Percentiles rank a stretch among this genome's conserved stretches.
Conservation (phyloP, 352 stramenopile species). For the Phytopythium montanum region DNA sequence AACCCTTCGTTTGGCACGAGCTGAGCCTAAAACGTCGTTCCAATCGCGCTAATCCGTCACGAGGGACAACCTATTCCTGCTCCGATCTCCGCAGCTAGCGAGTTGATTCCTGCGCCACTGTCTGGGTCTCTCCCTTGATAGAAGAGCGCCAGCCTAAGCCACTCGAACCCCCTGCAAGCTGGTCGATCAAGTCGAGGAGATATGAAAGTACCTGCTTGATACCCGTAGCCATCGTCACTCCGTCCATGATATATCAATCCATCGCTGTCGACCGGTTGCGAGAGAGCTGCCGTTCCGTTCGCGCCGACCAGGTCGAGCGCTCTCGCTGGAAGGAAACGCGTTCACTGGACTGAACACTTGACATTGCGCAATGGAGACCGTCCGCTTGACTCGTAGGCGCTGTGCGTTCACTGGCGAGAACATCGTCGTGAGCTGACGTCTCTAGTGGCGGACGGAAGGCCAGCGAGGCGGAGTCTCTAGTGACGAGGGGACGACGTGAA, state of each 20-base stretch:
- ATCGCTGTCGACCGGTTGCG: neutral
- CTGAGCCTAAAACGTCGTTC: neutral
- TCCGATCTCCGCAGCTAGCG: neutral
- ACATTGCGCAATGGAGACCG: neutral
- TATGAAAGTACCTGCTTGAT: neutral
- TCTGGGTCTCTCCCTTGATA: neutral
- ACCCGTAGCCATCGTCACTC: neutral
- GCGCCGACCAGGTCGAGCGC: neutral
- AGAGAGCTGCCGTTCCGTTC: neutral
- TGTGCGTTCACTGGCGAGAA: neutral
- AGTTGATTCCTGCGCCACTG: neutral
- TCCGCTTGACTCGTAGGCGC: neutral
- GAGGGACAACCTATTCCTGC: neutral
- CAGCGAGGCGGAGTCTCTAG: neutral
- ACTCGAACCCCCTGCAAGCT: neutral
- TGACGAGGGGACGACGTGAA: neutral
- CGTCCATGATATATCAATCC: slow-evolving; percentile 6
- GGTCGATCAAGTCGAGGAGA: neutral
- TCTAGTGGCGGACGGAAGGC: neutral
- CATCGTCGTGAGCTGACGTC: neutral
- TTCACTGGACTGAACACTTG: slow-evolving; percentile 7
- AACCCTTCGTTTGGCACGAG: too few relatives aligned
- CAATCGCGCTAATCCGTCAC: neutral
- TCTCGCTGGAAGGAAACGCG: neutral
- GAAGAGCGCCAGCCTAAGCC: neutral